Percentiles rank a stretch among this genome's conserved stretches.
phyloP scores from a whole-genome alignment of 371 early-diverging fungal species.

The Mycotypha africana region DNA sequence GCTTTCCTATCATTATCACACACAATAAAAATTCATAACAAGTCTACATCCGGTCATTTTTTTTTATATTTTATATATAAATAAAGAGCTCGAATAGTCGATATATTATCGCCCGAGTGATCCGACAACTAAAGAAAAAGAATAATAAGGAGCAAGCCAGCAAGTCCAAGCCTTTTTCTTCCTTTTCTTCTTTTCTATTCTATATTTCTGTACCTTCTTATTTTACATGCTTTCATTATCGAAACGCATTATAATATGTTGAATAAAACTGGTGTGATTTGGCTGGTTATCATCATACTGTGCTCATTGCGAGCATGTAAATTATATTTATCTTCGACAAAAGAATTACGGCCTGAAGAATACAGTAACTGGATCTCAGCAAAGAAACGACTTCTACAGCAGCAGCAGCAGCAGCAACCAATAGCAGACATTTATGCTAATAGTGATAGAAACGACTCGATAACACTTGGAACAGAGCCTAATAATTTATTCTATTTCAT shows the following conservation, averaged over 20 bases:
- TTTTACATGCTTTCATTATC: not conserved
- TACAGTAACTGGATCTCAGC: constrained; percentile 8
- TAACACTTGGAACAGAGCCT: constrained; percentile 33
- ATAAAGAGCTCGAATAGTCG: too few species aligned
- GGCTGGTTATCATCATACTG: constrained; percentile 7
- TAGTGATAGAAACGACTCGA: constrained; percentile 6
- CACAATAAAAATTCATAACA: too few species aligned
- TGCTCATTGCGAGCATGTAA: constrained; percentile 22
- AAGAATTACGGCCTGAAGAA: constrained; percentile 14
- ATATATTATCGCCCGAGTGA: too few species aligned
- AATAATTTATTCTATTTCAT: constrained; percentile 60
- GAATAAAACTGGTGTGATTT: constrained; percentile 6
- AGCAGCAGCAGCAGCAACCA: too few species aligned
- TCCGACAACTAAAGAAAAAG: too few species aligned
- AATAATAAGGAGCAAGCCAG: too few species aligned
- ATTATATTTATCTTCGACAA: constrained; percentile 23
- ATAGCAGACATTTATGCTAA: constrained; percentile 3
- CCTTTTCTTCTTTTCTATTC: not conserved
- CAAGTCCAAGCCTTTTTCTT: too few species aligned
- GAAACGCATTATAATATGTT: too few species aligned
- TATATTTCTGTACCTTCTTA: not conserved
- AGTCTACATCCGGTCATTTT: too few species aligned
- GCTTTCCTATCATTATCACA: too few species aligned
- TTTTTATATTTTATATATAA: too few species aligned
- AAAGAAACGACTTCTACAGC: not conserved